Percentiles rank a stretch among this genome's conserved stretches.
phyloP scores from a whole-genome alignment of 495 filamentous ascomycete genomes.

The Penicillium fimorum region DNA sequence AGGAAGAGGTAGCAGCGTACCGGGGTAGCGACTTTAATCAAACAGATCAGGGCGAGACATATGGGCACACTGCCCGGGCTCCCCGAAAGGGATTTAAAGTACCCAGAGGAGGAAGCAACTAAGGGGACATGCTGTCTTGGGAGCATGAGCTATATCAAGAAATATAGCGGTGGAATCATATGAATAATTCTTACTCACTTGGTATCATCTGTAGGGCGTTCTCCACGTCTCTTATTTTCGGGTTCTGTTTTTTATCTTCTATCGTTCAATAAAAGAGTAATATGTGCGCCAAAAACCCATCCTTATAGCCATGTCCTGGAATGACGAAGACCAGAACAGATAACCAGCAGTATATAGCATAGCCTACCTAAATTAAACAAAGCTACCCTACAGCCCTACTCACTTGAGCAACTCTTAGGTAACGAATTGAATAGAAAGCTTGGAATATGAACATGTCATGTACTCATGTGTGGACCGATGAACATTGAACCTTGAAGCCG shows the following conservation, averaged over 20 bases:
- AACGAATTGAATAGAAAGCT: background rate
- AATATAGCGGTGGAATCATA: background rate
- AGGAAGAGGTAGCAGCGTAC: conserved; percentile 15
- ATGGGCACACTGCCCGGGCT: conserved; percentile 7
- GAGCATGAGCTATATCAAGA: background rate
- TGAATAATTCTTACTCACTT: background rate
- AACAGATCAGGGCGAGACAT: conserved; percentile 6
- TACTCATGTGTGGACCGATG: background rate
- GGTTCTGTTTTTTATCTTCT: too few relatives aligned
- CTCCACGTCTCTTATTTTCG: too few relatives aligned
- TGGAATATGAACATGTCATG: background rate
- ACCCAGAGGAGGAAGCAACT: background rate
- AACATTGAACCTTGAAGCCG: background rate
- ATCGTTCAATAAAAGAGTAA: too few relatives aligned
- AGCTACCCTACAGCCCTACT: too few relatives aligned
- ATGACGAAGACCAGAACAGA: too few relatives aligned
- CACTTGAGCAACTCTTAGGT: too few relatives aligned
- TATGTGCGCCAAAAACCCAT: too few relatives aligned
- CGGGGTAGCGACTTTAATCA: conserved; percentile 9
- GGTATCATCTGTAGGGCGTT: background rate
- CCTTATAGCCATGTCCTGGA: too few relatives aligned
- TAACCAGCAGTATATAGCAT: too few relatives aligned
- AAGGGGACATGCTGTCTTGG: background rate
- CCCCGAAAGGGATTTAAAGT: conserved; percentile 1
- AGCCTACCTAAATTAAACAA: too few relatives aligned